Evolutionary conservation across 768 basidiomycete species (phyloP).

Genomic region (Suillus spraguei): DNA sequence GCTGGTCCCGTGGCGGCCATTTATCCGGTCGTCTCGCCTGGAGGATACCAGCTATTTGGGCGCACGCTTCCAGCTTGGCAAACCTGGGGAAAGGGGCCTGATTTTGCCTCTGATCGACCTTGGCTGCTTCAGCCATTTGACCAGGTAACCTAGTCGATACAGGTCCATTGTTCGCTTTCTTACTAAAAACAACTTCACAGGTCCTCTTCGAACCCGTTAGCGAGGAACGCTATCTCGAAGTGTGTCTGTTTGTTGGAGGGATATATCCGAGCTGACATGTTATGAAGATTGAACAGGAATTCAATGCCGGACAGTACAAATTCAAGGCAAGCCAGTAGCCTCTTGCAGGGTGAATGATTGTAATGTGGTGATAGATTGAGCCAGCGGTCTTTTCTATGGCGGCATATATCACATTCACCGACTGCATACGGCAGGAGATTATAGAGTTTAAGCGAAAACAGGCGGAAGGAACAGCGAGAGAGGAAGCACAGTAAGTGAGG

Average conservation of each 20-base stretch:
- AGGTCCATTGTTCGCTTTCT: background rate
- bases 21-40: constrained; percentile 64
- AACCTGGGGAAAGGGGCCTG: constrained; percentile 55
- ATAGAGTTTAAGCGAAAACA: constrained; percentile 44
- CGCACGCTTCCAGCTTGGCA: constrained; percentile 68
- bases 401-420: constrained; percentile 46
- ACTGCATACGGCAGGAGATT: constrained; percentile 44
- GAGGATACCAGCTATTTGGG: constrained; percentile 67
- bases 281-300: constrained; percentile 49
- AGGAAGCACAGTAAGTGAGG: constrained; percentile 43
- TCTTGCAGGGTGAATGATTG: constrained; percentile 17
- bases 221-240: constrained; percentile 52
- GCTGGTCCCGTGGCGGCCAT: constrained; percentile 69
- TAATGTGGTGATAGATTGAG: constrained; percentile 43
- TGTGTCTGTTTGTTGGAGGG: constrained; percentile 18
- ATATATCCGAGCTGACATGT: background rate
- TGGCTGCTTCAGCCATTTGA: constrained; percentile 69
- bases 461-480: constrained; percentile 33
- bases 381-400: constrained; percentile 53
- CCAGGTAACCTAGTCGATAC: constrained; percentile 39
- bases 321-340: constrained; percentile 43
- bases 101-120: constrained; percentile 49
- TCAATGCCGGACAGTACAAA: constrained; percentile 53
- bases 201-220: constrained; percentile 52
- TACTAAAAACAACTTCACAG: constrained; percentile 26